A percentile compares a stretch with the other conserved stretches of the same genome.
These are phyloP conservation scores for Sphaerulina vaccinii DNA, from an alignment of 2,329 filamentous ascomycete species.

Conservation along the genomic window DNA sequence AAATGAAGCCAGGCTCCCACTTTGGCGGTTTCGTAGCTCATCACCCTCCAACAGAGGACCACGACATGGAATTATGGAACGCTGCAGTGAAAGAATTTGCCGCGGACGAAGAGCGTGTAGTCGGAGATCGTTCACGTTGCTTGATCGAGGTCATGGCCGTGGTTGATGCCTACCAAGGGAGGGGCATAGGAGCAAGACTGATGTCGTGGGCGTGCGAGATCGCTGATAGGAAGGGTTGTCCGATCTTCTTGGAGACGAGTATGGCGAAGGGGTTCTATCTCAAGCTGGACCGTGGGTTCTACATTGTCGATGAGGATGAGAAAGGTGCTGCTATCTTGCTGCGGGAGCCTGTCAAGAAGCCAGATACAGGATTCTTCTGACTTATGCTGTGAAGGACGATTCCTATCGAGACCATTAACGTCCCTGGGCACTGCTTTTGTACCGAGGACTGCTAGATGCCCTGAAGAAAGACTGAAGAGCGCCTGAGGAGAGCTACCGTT, in stretches of 20 bases:
- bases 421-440: no score
- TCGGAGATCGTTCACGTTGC: conserved; percentile 1
- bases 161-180: conserved; percentile 24
- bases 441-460: no score
- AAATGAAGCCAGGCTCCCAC: conserved; percentile 8
- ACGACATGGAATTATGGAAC: conserved; percentile 16
- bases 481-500: no score
- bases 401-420: no score
- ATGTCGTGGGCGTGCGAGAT: conserved; percentile 24
- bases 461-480: no score
- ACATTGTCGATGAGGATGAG: neutral
- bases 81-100: conserved; percentile 5
- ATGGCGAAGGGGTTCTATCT: conserved; percentile 18
- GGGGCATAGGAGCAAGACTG: conserved; percentile 23
- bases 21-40: conserved; percentile 18
- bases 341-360: neutral
- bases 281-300: conserved; percentile 13
- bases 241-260: conserved; percentile 28
- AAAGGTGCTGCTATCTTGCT: neutral
- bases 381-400: no score
- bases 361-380: no score
- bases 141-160: conserved; percentile 28
- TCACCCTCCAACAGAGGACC: conserved; percentile 21
- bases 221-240: conserved; percentile 19
- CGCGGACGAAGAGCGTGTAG: conserved; percentile 4